These are phyloP conservation scores for Leishmania gerbilli DNA, from an alignment of 208 protist species.

Conservation along the genomic window DNA sequence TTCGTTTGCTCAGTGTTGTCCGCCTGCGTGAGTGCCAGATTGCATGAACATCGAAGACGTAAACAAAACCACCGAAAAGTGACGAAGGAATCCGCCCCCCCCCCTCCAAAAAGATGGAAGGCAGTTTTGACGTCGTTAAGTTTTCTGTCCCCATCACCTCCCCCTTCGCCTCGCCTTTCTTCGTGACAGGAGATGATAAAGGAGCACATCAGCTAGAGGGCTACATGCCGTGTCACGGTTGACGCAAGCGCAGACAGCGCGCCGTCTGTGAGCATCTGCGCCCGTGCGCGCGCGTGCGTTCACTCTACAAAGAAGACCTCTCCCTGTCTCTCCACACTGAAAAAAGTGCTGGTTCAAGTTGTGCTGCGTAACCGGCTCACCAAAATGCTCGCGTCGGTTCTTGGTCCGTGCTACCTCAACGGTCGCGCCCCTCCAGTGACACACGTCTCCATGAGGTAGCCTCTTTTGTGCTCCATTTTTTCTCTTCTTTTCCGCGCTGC, in stretches of 20 bases:
- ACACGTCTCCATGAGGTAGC: not conserved
- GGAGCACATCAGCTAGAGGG: not conserved
- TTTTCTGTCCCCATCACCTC: not conserved
- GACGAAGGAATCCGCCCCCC: too few relatives aligned
- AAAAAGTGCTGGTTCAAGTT: not conserved
- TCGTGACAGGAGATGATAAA: not conserved
- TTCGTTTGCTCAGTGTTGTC: not conserved
- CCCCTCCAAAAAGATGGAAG: not conserved
- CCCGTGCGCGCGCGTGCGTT: not conserved
- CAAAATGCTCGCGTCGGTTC: not conserved
- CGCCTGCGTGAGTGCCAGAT: not conserved
- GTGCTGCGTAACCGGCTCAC: not conserved
- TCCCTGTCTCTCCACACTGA: not conserved
- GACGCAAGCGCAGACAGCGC: not conserved
- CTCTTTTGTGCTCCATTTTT: not conserved
- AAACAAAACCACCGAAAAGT: not conserved
- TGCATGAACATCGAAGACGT: not conserved
- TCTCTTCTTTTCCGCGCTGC: not conserved
- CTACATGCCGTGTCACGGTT: too few relatives aligned
- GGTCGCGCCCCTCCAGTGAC: not conserved
- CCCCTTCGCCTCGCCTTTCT: not conserved
- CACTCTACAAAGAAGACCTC: not conserved
- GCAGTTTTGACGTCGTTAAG: not conserved
- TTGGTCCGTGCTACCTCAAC: not conserved
- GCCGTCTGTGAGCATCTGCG: not conserved